These are phyloP conservation scores for Harrya chromipes DNA, from an alignment of 768 basidiomycete species.

Conservation along the genomic window DNA sequence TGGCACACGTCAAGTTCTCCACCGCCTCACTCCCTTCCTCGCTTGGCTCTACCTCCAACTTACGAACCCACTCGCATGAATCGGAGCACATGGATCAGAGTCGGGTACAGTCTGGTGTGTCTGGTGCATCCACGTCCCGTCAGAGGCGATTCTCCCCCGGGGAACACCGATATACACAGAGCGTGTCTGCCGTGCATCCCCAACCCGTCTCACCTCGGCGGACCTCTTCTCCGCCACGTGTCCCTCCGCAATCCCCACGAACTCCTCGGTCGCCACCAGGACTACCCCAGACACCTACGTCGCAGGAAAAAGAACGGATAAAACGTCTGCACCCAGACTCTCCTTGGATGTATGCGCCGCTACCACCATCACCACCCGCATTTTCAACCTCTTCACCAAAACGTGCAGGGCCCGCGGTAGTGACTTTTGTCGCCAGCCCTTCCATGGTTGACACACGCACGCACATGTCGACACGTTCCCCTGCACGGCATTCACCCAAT, in stretches of 20 bases:
- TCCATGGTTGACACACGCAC: constrained; percentile 8
- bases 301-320: constrained; percentile 9
- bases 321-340: constrained; percentile 18
- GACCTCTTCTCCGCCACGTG: constrained; percentile 4
- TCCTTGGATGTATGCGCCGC: constrained; percentile 28
- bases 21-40: constrained; percentile 28
- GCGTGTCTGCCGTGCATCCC: constrained; percentile 11
- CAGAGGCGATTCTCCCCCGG: constrained; percentile 1
- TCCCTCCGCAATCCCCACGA: constrained; percentile 11
- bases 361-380: constrained; percentile 30
- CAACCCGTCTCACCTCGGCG: constrained; percentile 9
- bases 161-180: constrained; percentile 9
- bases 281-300: constrained; percentile 20
- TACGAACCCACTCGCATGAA: constrained; percentile 21
- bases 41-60: constrained; percentile 27
- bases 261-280: constrained; percentile 15
- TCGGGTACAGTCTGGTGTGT: constrained; percentile 18
- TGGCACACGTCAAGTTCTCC: constrained; percentile 24
- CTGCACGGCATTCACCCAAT: constrained; percentile 11
- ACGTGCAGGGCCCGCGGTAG: constrained; percentile 19
- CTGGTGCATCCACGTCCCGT: constrained; percentile 1
- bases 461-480: constrained; percentile 11
- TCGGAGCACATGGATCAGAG: constrained; percentile 26
- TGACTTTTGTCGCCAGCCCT: constrained; percentile 21
- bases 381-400: constrained; percentile 31